A percentile compares a stretch with the other conserved stretches of the same genome.
phyloP scores from a whole-genome alignment of 805 yeast genomes.

The Zygoascus flipseniorum region DNA sequence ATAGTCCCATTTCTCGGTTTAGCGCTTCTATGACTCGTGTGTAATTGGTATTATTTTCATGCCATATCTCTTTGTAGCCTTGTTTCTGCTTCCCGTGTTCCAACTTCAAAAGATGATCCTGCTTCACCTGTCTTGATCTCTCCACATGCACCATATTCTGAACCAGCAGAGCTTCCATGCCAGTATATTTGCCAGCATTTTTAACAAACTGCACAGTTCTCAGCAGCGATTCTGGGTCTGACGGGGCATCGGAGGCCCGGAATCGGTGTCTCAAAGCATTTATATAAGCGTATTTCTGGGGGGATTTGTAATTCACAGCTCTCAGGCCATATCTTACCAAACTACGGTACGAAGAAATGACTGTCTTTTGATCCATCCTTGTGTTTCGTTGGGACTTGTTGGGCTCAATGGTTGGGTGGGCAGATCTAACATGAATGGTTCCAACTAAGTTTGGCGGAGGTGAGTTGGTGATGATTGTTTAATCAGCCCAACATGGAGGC shows the following conservation, averaged over 20 bases:
- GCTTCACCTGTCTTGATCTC: constrained; percentile 3
- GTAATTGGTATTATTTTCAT: constrained; percentile 25
- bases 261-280: constrained; percentile 7
- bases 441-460: not conserved
- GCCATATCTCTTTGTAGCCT: constrained; percentile 24
- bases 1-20: constrained; percentile 27
- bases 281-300: constrained; percentile 10
- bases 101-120: constrained; percentile 9
- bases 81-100: constrained; percentile 35
- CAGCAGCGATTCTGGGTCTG: constrained; percentile 1
- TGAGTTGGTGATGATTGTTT: no score
- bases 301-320: constrained; percentile 10
- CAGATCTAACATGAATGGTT: not conserved
- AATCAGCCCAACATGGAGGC: not conserved
- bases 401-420: no score
- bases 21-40: constrained; percentile 8
- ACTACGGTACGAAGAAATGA: constrained; percentile 3
- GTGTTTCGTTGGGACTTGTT: no score
- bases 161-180: constrained; percentile 11
- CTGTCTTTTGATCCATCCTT: not conserved
- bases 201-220: constrained; percentile 13
- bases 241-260: not conserved
- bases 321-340: constrained; percentile 12
- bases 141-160: constrained; percentile 12
- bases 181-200: constrained; percentile 11